Conservation (phyloP, 2,329 filamentous ascomycete genomes). For the Domatiomyces globalis region DNA sequence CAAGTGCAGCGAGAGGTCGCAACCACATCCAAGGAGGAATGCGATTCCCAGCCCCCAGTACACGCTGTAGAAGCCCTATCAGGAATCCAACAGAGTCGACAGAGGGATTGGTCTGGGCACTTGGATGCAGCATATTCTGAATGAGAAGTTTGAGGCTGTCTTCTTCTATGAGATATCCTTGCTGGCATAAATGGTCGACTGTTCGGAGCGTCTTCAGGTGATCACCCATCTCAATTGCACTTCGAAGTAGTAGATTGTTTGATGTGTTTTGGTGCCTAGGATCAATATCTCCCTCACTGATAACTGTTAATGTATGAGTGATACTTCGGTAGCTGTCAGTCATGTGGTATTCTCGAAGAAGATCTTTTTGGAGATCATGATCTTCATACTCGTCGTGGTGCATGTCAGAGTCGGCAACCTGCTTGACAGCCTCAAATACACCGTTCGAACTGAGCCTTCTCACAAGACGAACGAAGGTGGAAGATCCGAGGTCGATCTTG, state of each 20-base stretch:
- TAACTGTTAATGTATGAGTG: conserved; percentile 41
- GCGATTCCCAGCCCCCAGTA: background rate
- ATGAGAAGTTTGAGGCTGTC: background rate
- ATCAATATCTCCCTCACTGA: conserved; percentile 26
- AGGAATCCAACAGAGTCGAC: background rate
- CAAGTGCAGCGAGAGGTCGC: background rate
- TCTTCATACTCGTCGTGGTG: conserved; percentile 52
- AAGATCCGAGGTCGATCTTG: conserved; percentile 48
- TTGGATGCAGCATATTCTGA: background rate
- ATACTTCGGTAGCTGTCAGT: conserved; percentile 38
- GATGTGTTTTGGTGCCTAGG: conserved; percentile 21
- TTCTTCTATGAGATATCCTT: background rate
- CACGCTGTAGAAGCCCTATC: background rate
- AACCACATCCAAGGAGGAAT: background rate
- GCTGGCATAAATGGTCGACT: conserved; percentile 2
- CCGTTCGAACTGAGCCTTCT: conserved; percentile 47
- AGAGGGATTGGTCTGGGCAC: background rate
- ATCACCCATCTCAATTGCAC: conserved; percentile 24
- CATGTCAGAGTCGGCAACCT: conserved; percentile 45
- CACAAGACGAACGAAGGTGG: conserved; percentile 52
- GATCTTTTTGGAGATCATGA: conserved; percentile 36
- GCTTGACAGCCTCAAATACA: conserved; percentile 39
- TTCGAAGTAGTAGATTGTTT: conserved; percentile 28
- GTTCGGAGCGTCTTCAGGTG: conserved; percentile 17
- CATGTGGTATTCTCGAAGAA: conserved; percentile 41